Base-by-base conservation (phyloP, 805 yeast species). In the Wickerhamomyces sydowiorum region DNA sequence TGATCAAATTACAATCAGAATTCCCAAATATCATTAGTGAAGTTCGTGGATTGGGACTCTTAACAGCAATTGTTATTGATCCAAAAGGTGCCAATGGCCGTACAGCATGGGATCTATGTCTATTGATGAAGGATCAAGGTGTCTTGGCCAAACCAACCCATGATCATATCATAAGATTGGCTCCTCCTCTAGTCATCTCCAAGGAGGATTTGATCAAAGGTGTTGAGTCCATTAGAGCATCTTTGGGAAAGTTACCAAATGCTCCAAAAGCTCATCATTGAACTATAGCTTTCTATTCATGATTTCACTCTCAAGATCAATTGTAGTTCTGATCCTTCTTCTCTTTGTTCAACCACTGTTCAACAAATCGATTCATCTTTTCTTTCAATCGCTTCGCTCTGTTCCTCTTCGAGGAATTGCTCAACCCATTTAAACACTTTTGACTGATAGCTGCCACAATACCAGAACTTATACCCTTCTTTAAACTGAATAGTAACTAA, bases 91-190 rank as follows among this genome's bases (percentile, higher is more conserved):
- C 96, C 46, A 80, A 81, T 58, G 96, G 96, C 46, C 80, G 90
- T 64, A 73, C 93, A 23, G 97, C 98, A 4, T 91, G 98, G 98
- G 97, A 91, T 61, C 72, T 91, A 51, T 91, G 98, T 69, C 62
- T 91, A 54, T 67, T 86, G 54, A 83, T 91, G 93, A 88, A 86
- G 66, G 80, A 86, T 41, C 70, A 78, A 47, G 98, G 98, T 45
- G 84, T 91, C 14, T 72, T 90, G 57, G 97, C 98, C 49, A 91
- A 90, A 69, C 98, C 97, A 51, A 90, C 98, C 2, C 98, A 91
- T 62, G 96, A 89, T 55, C 84, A 89, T 64, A 90, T 91, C 56
- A 90, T 91, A 60, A 83, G 98, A 72, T 73, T 91, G 62, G 96
- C 98, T 10, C 98, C 98, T 44, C 97, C 98, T 20, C 72, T 91